phyloP scores from a whole-genome alignment of 164 flowering plant species.

The Buxus sempervirens region DNA sequence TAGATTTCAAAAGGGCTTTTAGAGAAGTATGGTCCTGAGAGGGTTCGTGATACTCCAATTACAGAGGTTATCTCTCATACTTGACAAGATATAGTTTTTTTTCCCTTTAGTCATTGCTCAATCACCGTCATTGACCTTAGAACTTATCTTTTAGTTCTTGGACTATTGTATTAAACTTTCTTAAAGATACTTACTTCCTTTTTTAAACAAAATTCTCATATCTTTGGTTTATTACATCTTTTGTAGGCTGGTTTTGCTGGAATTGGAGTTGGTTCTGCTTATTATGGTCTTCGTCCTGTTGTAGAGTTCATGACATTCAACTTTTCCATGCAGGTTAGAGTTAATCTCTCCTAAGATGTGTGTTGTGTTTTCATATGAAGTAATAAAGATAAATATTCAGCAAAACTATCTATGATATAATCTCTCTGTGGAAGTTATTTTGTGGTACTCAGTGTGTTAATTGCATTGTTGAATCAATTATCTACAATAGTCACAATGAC shows the following conservation, averaged over 20 bases:
- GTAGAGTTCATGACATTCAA: constrained; percentile 98
- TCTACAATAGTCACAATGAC: neutral
- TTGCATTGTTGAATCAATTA: neutral
- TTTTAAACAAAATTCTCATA: neutral
- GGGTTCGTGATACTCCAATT: constrained; percentile 94
- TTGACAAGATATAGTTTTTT: neutral
- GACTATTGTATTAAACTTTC: too few species aligned
- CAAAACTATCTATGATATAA: neutral
- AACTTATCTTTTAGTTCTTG: too few species aligned
- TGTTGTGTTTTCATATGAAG: neutral
- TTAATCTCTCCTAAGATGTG: neutral
- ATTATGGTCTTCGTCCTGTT: constrained; percentile 75
- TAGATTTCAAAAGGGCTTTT: constrained; percentile 88
- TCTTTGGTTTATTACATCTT: constrained; percentile 4
- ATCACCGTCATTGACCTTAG: too few species aligned
- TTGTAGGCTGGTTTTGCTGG: constrained; percentile 96
- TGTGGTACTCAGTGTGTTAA: neutral
- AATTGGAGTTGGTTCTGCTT: constrained; percentile 97
- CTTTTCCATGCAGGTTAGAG: constrained; percentile 92
- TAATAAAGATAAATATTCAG: neutral
- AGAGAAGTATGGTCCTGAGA: constrained; percentile 92
- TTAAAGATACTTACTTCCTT: neutral
- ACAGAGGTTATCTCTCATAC: constrained; percentile 63
- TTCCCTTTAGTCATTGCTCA: too few species aligned
- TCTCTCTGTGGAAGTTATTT: neutral